A percentile compares a stretch with the other conserved stretches of the same genome.
Conservation (phyloP, 768 basidiomycete genomes). For the Hebeloma cylindrosporum region DNA sequence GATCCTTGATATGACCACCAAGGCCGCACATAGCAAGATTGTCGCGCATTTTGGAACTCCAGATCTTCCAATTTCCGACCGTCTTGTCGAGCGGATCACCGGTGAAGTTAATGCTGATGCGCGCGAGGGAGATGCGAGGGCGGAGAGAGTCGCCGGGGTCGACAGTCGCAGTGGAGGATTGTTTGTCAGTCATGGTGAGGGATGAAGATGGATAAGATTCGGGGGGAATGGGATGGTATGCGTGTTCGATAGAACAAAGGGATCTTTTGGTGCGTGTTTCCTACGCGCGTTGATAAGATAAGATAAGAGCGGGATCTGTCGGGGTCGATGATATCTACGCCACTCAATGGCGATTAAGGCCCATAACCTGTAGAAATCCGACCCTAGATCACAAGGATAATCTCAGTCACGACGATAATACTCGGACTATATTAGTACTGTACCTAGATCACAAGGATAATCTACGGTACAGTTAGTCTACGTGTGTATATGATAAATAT, state of each 20-base stretch:
- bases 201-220: not conserved
- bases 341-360: constrained; percentile 10
- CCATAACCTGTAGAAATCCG: constrained; percentile 21
- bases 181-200: not conserved
- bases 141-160: constrained; percentile 1
- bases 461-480: too few species aligned
- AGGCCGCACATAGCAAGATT: constrained; percentile 2
- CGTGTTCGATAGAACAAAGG: not conserved
- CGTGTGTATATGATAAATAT: too few species aligned
- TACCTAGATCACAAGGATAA: too few species aligned
- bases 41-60: constrained; percentile 3
- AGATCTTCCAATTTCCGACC: constrained; percentile 9
- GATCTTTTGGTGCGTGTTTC: not conserved
- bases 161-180: not conserved
- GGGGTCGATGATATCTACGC: not conserved
- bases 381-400: too few species aligned
- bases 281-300: constrained; percentile 5
- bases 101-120: not conserved
- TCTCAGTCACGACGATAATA: too few species aligned
- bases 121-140: not conserved
- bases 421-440: too few species aligned
- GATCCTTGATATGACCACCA: constrained; percentile 2
- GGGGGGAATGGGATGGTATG: too few species aligned
- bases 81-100: constrained; percentile 10
- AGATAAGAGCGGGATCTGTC: constrained; percentile 1